Conservation (phyloP, 176 grass and related monocot genomes). For the Avena eriantha region DNA sequence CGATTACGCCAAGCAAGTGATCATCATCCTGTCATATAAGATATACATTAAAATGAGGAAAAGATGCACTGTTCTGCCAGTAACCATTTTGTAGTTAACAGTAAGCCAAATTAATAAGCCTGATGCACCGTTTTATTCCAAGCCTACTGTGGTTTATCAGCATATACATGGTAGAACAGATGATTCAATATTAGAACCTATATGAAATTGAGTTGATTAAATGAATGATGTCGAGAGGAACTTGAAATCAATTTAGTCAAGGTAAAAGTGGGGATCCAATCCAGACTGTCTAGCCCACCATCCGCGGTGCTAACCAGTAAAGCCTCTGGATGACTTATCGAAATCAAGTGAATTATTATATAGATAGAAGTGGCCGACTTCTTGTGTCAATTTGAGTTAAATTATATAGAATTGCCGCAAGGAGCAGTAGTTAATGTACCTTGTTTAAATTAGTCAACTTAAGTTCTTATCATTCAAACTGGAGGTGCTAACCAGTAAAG, state of each 20-base stretch:
- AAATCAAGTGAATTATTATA: conserved; percentile 2
- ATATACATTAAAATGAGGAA: conserved; percentile 38
- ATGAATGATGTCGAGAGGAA: conserved; percentile 16
- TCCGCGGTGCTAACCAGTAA: neutral
- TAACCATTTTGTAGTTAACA: conserved; percentile 24
- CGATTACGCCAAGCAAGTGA: conserved; percentile 80
- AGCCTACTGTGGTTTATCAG: conserved; percentile 3
- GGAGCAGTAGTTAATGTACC: neutral
- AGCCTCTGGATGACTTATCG: neutral
- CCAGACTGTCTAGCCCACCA: neutral
- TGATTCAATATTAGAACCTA: neutral
- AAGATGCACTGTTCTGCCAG: conserved; percentile 2
- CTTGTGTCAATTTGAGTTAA: conserved; percentile 5
- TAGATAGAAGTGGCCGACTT: neutral
- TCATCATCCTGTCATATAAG: conserved; percentile 79
- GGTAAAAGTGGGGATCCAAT: conserved; percentile 1
- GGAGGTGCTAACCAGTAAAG: neutral
- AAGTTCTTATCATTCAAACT: conserved; percentile 9
- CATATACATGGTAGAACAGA: conserved; percentile 13
- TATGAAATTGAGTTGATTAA: neutral
- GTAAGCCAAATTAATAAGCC: neutral
- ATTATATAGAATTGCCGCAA: neutral
- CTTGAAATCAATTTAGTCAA: neutral
- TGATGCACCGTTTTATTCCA: neutral
- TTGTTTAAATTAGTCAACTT: neutral